phyloP scores from a whole-genome alignment of 2,329 filamentous ascomycete genomes.

The Cordyceps tenuipes region DNA sequence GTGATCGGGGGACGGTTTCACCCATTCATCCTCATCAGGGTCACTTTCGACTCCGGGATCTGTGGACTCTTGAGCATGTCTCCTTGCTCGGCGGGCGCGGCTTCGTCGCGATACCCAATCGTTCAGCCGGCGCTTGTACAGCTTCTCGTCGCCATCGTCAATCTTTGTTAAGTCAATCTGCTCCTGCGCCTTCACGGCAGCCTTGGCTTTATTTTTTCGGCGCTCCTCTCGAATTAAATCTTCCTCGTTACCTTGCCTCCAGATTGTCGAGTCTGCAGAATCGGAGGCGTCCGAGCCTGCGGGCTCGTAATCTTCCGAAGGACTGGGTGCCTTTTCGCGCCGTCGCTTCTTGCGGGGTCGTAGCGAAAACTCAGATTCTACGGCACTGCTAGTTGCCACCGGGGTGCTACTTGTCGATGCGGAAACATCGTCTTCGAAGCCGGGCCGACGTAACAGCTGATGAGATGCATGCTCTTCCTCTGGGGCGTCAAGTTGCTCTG shows the following conservation, averaged over 20 bases:
- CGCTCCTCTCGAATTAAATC: conserved; percentile 29
- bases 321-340: conserved; percentile 25
- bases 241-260: conserved; percentile 32
- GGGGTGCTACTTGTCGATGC: conserved; percentile 11
- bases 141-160: conserved; percentile 80
- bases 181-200: conserved; percentile 26
- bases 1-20: conserved; percentile 75
- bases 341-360: conserved; percentile 50
- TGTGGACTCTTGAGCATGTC: conserved; percentile 28
- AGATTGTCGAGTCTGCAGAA: conserved; percentile 26
- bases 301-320: conserved; percentile 40
- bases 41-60: conserved; percentile 33
- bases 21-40: conserved; percentile 57
- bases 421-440: conserved; percentile 44
- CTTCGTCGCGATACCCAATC: conserved; percentile 59
- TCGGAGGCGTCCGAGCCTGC: conserved; percentile 24
- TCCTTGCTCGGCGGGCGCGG: conserved; percentile 31
- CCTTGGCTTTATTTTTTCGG: conserved; percentile 36
- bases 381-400: conserved; percentile 17
- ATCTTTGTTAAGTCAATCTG: conserved; percentile 48
- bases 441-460: conserved; percentile 63
- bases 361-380: conserved; percentile 47
- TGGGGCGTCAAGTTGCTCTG: conserved; percentile 30
- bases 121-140: conserved; percentile 68
- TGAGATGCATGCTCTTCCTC: conserved; percentile 53